Evolutionary conservation across 108 stramenopile genomes (phyloP), one percentile per base, ranked within the genome.

Genomic region (Parietichytrium sp.): DNA sequence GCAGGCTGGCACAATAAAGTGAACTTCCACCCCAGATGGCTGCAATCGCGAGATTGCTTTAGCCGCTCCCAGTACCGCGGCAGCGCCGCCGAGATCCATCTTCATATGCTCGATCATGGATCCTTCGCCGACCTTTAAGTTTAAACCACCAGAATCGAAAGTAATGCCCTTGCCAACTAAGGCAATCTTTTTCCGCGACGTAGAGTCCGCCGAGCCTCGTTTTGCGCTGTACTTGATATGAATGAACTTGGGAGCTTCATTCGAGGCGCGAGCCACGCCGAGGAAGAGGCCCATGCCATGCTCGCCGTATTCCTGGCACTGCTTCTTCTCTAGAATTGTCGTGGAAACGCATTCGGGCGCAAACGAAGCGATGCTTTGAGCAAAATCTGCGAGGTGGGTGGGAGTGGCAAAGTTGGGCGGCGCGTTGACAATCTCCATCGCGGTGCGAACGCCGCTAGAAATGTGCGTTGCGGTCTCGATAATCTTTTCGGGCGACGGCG

Each of bases 131-230:
- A 94, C 94, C 89, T 99, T 99, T 87, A 99, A 95, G 83, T 99
- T 98, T 93, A 97, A 97, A n/a, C 98, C 98, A 50, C 98, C 98
- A 27, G 94, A 93, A 85, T 99, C 98, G 84, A 98, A 99, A 4
- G 96, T 89, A 0, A 99, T 89, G 12, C 96, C 98, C 89, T 97
- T 97, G 18, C 96, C 96, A 78, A 97, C 82, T 33, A 96, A 83
- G 4, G 93, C 96, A 29, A 98, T 91, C 83, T 92, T 95, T 87
- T 49, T 88, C 87, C 45, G 83, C 38, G 48, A 81, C 80, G 23
- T 80, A 36, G 50, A 82, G 81, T 83, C 29, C 79, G 36, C 27
- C 87, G 36, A 27, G 26, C 51, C 29, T 4, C 54, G 30, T 49
- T n/a, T 90, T 81, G 92, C 90, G 13, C 85, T 93, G 89, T 98